These are phyloP conservation scores for Colletotrichum gigasporum DNA, from an alignment of 2,329 filamentous ascomycete species.

Conservation along the genomic window DNA sequence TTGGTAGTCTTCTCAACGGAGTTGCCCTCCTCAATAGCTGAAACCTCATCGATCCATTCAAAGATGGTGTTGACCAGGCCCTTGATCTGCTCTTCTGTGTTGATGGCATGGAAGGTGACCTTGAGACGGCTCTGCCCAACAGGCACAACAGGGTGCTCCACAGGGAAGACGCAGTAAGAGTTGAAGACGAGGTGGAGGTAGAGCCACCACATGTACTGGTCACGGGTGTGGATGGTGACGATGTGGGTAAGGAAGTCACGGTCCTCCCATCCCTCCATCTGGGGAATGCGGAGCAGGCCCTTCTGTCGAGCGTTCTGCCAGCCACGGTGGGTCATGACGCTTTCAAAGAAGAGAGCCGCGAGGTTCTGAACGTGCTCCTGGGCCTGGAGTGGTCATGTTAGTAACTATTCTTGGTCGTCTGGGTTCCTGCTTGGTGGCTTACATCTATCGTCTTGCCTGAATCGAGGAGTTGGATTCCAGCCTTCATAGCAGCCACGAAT, in stretches of 20 bases:
- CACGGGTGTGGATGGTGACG: slow-evolving; percentile 38
- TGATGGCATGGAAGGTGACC: slow-evolving; percentile 51
- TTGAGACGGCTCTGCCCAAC: slow-evolving; percentile 48
- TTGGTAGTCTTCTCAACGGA: too few relatives aligned
- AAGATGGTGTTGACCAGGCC: slow-evolving; percentile 17
- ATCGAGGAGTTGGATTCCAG: slow-evolving; percentile 34
- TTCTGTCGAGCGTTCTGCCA: too few relatives aligned
- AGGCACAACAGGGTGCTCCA: slow-evolving; percentile 51
- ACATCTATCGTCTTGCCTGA: slow-evolving; percentile 22
- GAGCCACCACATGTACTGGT: slow-evolving; percentile 37
- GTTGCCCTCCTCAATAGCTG: slow-evolving; percentile 18
- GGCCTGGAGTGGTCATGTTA: slow-evolving; percentile 28
- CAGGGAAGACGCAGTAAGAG: slow-evolving; percentile 37
- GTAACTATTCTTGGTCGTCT: background rate
- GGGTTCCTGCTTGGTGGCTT: background rate
- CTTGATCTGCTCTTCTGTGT: slow-evolving; percentile 46
- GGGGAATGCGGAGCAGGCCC: too few relatives aligned
- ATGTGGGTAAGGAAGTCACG: slow-evolving; percentile 45
- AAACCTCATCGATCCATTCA: slow-evolving; percentile 32
- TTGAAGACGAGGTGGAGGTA: slow-evolving; percentile 36
- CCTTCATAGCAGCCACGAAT: slow-evolving; percentile 33
- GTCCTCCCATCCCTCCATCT: too few relatives aligned
- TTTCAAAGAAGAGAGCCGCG: too few relatives aligned
- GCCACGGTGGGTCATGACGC: too few relatives aligned
- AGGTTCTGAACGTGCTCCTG: too few relatives aligned